Percentiles rank a stretch among this genome's conserved stretches.
Conservation (phyloP, 306 rosid species). For the Inga laurina region DNA sequence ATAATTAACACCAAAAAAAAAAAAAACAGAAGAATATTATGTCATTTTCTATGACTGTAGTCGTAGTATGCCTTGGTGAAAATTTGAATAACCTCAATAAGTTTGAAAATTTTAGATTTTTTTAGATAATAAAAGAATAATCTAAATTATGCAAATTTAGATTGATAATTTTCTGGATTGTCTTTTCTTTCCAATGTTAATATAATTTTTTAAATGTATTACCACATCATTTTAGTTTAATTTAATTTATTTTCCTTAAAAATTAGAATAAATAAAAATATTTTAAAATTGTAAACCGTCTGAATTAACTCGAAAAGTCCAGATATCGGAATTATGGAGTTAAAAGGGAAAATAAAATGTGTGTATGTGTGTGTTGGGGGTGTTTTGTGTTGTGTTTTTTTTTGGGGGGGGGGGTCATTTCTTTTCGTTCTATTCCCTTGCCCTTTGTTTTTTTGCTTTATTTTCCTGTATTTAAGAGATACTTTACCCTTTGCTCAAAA, state of each 20-base stretch:
- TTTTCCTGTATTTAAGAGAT: too few relatives aligned
- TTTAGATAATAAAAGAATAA: not conserved
- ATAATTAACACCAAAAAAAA: not conserved
- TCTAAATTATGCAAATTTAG: not conserved
- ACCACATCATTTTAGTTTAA: not conserved
- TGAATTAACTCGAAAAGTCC: not conserved
- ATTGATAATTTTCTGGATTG: not conserved
- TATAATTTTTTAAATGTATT: not conserved
- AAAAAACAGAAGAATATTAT: not conserved
- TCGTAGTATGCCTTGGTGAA: not conserved
- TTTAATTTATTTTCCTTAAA: too few relatives aligned
- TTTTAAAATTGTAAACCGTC: not conserved
- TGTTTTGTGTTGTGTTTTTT: too few relatives aligned
- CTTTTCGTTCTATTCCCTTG: not conserved
- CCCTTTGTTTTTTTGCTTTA: rapidly evolving
- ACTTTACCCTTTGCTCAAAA: too few relatives aligned
- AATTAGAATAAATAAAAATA: not conserved
- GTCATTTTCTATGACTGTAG: not conserved
- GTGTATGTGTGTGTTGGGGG: too few relatives aligned
- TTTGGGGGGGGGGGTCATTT: too few relatives aligned
- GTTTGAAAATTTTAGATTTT: not conserved
- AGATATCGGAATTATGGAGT: not conserved
- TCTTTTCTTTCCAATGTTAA: not conserved
- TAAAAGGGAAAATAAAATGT: not conserved
- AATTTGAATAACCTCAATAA: not conserved